phyloP scores from a whole-genome alignment of 306 rosid genomes.

The Myrica gale region DNA sequence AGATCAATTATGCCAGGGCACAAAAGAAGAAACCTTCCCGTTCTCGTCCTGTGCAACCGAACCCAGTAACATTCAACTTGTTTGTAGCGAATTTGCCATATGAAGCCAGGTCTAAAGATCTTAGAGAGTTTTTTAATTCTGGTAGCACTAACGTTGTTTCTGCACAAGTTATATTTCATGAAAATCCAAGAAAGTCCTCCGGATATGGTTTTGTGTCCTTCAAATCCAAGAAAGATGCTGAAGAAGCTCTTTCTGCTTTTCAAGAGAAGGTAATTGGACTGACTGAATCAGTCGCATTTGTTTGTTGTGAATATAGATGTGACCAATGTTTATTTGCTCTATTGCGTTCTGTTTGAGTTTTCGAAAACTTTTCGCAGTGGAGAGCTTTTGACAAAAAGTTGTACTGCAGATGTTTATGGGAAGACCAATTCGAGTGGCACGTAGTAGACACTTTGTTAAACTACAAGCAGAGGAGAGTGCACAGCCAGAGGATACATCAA shows the following conservation, averaged over 20 bases:
- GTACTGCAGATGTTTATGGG: slow-evolving; percentile 68
- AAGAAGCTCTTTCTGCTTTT: slow-evolving; percentile 62
- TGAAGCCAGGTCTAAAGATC: slow-evolving; percentile 72
- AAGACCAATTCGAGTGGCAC: slow-evolving; percentile 65
- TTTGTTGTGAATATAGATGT: not conserved
- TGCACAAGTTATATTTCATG: slow-evolving; percentile 59
- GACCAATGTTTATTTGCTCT: not conserved
- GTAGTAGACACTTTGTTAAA: slow-evolving; percentile 66
- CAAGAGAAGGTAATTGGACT: slow-evolving; percentile 69
- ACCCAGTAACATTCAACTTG: slow-evolving; percentile 67
- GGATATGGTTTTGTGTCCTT: slow-evolving; percentile 92
- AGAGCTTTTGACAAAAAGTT: slow-evolving; percentile 20
- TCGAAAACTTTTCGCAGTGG: slow-evolving; percentile 4
- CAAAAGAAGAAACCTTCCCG: slow-evolving; percentile 47
- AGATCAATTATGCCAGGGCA: slow-evolving; percentile 56
- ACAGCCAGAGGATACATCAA: slow-evolving; percentile 38
- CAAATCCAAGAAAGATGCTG: slow-evolving; percentile 78
- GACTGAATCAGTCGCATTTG: slow-evolving; percentile 19
- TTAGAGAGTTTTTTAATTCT: slow-evolving; percentile 63
- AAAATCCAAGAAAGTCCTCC: slow-evolving; percentile 67
- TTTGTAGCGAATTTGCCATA: slow-evolving; percentile 76
- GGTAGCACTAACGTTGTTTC: slow-evolving; percentile 57
- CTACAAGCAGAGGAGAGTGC: slow-evolving; percentile 36
- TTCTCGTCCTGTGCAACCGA: slow-evolving; percentile 47
- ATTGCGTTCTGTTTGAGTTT: not conserved